Evolutionary conservation across 352 stramenopile species (phyloP), one percentile per base, ranked within the genome.

Genomic region (Phytophthora citrophthora): DNA sequence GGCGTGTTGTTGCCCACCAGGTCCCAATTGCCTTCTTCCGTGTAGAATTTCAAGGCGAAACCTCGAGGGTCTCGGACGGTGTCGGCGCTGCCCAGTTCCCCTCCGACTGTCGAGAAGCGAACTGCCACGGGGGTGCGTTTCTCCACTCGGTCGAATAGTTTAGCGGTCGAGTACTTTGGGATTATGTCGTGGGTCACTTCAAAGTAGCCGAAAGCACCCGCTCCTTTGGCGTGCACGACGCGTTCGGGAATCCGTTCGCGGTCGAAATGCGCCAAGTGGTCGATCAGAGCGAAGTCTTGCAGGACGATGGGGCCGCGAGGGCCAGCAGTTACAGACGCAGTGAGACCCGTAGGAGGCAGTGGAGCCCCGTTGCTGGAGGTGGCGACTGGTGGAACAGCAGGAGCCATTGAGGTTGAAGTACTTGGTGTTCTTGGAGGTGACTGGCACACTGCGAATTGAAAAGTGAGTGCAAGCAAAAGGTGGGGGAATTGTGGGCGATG

Each of bases 21-120:
- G 68, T 98, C 93, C 87, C 92, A 98, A 72, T 98, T 97, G 40
- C 93, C 93, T 47, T 98, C 90, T 51, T 97, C 85, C 18, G 90
- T 97, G 80, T 97, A 97, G 58, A 97, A 97, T 72, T 98, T 98
- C 36, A 98, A 76, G 8, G 93, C 89, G 66, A 97, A 98, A 3
- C 93, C 93, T n/a, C 93, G 77, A 7, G 88, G 88, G 64, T 98
- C 92, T 6, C 93, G 87, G 3, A 76, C 85, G 10, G 91, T 97
- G 63, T 97, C 90, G 8, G 89, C 73, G 20, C 73, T 88, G 40
- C 89, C 90, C 34, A 47, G 66, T 56, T 97, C 91, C 3, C 83
- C 86, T 23, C 78, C 84, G 16, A 97, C 89, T 0, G 82, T 95
- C 11, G 88, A 96, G 54, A 97, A 97, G 11, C 91, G 83, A 23